Conservation (phyloP, 768 basidiomycete genomes). For the Clavulina sp. region DNA sequence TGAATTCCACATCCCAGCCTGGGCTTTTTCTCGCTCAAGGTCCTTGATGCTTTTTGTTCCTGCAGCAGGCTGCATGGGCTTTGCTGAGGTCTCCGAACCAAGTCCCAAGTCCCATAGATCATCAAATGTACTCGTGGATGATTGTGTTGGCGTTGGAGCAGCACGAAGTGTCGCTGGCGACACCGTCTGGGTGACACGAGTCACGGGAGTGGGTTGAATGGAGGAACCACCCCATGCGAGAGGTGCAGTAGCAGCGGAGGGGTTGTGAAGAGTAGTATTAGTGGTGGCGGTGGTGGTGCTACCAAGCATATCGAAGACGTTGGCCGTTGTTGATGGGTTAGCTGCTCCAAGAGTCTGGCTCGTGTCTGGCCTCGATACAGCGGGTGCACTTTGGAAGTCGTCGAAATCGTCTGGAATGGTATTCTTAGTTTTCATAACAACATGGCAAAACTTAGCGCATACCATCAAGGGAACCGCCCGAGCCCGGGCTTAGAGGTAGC, state of each 20-base stretch:
- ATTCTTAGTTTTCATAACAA: conserved; percentile 24
- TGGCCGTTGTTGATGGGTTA: conserved; percentile 17
- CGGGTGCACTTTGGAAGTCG: conserved; percentile 66
- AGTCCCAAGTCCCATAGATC: conserved; percentile 80
- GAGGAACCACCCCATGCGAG: too few species aligned
- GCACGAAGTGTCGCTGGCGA: background rate
- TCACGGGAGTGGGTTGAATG: too few species aligned
- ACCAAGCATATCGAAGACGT: conserved; percentile 18
- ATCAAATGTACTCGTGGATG: conserved; percentile 48
- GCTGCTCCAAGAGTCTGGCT: background rate
- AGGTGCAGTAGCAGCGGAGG: too few species aligned
- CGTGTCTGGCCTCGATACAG: conserved; percentile 19
- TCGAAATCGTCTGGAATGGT: conserved; percentile 55
- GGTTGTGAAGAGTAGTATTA: too few species aligned
- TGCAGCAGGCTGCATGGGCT: conserved; percentile 9
- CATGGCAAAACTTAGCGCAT: conserved; percentile 5
- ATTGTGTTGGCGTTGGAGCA: background rate
- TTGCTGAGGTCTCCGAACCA: conserved; percentile 25
- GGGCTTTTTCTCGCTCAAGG: conserved; percentile 72
- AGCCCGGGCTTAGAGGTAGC: conserved; percentile 1
- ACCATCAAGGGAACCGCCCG: conserved; percentile 15
- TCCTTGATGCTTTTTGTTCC: conserved; percentile 65
- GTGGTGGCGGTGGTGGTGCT: background rate
- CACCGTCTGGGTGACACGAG: too few species aligned
- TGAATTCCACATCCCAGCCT: conserved; percentile 72